A percentile compares a stretch with the other conserved stretches of the same genome.
These are phyloP conservation scores for Diutina mesorugosa DNA, from an alignment of 1,139 yeast genomes.

Conservation along the genomic window DNA sequence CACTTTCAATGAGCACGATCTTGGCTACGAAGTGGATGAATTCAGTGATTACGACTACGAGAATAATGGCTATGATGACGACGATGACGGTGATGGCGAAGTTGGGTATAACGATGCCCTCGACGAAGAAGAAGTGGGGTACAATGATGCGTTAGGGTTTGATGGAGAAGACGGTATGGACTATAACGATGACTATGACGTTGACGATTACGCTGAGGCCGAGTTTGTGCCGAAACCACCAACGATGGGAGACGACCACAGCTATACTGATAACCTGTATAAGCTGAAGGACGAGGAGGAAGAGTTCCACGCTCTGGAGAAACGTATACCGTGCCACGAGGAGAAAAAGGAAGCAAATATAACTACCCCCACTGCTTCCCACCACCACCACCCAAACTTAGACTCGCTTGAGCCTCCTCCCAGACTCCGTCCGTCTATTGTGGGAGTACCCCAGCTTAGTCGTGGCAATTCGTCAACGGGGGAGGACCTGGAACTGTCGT, in stretches of 20 bases:
- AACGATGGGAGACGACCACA: not conserved
- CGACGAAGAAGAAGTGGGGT: conserved; percentile 12
- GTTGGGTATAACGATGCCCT: conserved; percentile 32
- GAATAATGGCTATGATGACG: conserved; percentile 38
- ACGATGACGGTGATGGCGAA: conserved; percentile 27
- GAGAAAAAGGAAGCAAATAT: not conserved
- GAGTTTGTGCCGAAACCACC: not conserved
- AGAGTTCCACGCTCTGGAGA: not conserved
- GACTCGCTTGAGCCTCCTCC: not conserved
- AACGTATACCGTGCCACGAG: not conserved
- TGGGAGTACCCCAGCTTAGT: not conserved
- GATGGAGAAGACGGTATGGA: not conserved
- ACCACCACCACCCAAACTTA: not conserved
- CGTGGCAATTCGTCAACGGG: not conserved
- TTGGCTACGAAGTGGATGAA: conserved; percentile 2
- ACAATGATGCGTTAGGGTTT: not conserved
- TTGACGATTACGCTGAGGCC: not conserved
- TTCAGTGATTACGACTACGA: conserved; percentile 4
- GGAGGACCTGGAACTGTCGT: not conserved
- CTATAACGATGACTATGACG: not conserved
- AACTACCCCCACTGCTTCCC: not conserved
- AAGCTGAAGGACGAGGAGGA: conserved; percentile 1
- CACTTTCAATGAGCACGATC: not conserved
- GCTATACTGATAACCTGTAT: not conserved
- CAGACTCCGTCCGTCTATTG: not conserved